phyloP scores from a whole-genome alignment of 441 rosid genomes.

The Manihot esculenta region DNA sequence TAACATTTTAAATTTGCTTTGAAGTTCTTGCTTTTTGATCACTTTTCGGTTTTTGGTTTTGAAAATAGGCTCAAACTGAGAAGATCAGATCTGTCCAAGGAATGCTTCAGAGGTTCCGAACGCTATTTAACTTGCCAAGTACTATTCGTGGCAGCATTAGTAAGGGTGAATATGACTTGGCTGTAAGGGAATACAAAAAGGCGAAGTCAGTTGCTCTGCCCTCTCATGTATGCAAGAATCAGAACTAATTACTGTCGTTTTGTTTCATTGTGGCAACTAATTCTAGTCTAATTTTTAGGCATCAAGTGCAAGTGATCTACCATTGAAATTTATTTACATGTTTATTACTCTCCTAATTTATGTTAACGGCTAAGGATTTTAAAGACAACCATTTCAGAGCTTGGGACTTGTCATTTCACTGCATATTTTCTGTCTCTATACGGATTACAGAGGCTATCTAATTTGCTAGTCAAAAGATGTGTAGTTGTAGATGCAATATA shows the following conservation, averaged over 20 bases:
- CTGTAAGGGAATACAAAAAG: constrained; percentile 97
- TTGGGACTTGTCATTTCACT: no score
- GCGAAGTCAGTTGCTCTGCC: constrained; percentile 97
- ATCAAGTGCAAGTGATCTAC: neutral
- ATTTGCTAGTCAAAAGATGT: neutral
- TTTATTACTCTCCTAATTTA: neutral
- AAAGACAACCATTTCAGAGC: neutral
- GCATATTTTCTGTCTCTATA: neutral
- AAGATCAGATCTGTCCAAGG: constrained; percentile 99
- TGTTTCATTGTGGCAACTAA: neutral
- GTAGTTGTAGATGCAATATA: neutral
- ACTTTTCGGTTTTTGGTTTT: constrained; percentile 24
- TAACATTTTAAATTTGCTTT: constrained; percentile 22
- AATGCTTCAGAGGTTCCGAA: constrained; percentile 96
- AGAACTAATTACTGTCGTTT: constrained; percentile 11
- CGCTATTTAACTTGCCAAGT: constrained; percentile 91
- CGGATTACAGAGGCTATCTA: neutral
- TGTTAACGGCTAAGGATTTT: neutral
- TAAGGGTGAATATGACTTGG: constrained; percentile 96
- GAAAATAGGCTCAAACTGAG: constrained; percentile 90
- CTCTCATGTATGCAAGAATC: constrained; percentile 67
- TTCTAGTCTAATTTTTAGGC: constrained; percentile 2
- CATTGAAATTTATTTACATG: neutral
- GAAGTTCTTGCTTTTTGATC: constrained; percentile 16
- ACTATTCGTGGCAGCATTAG: constrained; percentile 88